Conservation (phyloP, 2,329 filamentous ascomycete genomes). For the Aspergillus nomiae region DNA sequence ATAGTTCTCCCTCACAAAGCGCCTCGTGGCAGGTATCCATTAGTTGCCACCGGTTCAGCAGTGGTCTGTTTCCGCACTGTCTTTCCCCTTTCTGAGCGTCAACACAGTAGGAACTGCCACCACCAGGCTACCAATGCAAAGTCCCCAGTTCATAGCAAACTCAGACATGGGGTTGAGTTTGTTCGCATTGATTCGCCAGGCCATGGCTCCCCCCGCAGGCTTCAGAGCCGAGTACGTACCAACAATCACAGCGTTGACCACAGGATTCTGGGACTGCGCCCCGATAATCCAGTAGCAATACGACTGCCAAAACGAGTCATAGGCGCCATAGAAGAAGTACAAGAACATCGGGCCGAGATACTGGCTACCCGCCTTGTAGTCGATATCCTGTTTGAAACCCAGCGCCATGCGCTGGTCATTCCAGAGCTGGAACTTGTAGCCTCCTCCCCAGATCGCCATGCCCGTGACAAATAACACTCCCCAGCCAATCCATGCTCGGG, state of each 20-base stretch:
- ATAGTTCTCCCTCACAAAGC: not conserved
- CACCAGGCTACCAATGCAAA: not conserved
- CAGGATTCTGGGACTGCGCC: not conserved
- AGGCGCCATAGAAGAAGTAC: conserved; percentile 87
- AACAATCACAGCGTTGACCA: not conserved
- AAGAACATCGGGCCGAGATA: conserved; percentile 81
- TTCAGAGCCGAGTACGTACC: not conserved
- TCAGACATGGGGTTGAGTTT: not conserved
- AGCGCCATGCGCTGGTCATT: conserved; percentile 51
- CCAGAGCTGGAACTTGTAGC: conserved; percentile 70
- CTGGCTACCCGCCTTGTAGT: conserved; percentile 65
- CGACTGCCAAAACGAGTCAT: conserved; percentile 86
- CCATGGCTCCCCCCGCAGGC: not conserved
- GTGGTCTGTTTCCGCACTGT: not conserved
- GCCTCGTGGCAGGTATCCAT: not conserved
- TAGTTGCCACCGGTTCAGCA: not conserved
- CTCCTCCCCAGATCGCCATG: conserved; percentile 78
- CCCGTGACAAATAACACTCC: conserved; percentile 65
- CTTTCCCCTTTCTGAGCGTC: not conserved
- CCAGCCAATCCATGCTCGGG: conserved; percentile 67
- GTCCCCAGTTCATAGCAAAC: not conserved
- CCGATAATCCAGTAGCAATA: conserved; percentile 71
- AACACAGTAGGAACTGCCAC: not conserved
- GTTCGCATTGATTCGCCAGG: not conserved
- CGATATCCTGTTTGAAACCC: conserved; percentile 37